These are phyloP conservation scores for Dipodascopsis uninucleata DNA, from an alignment of 805 yeast genomes.

Conservation along the genomic window DNA sequence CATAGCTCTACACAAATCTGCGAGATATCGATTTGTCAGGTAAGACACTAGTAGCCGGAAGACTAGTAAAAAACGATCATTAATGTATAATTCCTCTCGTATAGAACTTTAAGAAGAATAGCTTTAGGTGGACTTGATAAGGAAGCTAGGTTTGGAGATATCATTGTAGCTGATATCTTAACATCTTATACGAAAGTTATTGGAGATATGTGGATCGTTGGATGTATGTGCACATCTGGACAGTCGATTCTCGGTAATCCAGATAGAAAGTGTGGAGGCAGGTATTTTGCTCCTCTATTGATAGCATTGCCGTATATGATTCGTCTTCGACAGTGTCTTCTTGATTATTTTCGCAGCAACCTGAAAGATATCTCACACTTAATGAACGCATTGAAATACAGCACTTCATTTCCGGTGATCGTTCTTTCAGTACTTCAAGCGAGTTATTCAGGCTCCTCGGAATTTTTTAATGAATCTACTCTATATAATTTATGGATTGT, in stretches of 20 bases:
- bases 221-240: slow-evolving; percentile 46
- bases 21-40: slow-evolving; percentile 44
- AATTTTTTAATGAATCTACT: slow-evolving; percentile 4
- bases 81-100: slow-evolving; percentile 2
- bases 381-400: slow-evolving; percentile 71
- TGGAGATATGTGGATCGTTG: slow-evolving; percentile 61
- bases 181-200: slow-evolving; percentile 76
- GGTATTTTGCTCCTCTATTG: slow-evolving; percentile 38
- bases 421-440: slow-evolving; percentile 34
- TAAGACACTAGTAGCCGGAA: neutral
- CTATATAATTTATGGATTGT: slow-evolving; percentile 29
- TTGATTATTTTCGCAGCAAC: slow-evolving; percentile 55
- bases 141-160: slow-evolving; percentile 65
- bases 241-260: slow-evolving; percentile 36
- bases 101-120: slow-evolving; percentile 45
- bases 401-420: slow-evolving; percentile 57
- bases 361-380: slow-evolving; percentile 51
- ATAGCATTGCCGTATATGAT: slow-evolving; percentile 61
- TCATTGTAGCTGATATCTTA: slow-evolving; percentile 75
- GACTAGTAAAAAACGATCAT: neutral
- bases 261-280: slow-evolving; percentile 39
- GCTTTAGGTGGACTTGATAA: slow-evolving; percentile 56
- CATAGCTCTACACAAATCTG: slow-evolving; percentile 39
- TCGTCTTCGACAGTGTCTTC: slow-evolving; percentile 75
- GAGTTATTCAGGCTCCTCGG: slow-evolving; percentile 11